Evolutionary conservation across 805 yeast genomes (phyloP).

Genomic region (Lachancea thermotolerans): DNA sequence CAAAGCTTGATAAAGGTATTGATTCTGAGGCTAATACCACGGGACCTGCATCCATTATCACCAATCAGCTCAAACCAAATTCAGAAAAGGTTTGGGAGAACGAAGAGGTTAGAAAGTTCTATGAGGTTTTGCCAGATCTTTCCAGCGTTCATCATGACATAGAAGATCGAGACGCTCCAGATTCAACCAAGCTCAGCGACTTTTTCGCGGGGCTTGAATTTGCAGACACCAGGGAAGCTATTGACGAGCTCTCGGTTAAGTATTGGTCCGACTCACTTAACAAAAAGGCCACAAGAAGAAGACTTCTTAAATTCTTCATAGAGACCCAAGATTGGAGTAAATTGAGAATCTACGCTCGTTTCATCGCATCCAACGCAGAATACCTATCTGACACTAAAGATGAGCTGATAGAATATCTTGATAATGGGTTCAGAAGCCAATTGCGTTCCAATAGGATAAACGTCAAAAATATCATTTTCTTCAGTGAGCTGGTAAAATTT

Average conservation of each 20-base stretch:
- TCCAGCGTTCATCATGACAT: constrained; percentile 15
- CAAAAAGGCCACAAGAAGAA: constrained; percentile 65
- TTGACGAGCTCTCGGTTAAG: constrained; percentile 41
- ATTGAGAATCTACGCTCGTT: constrained; percentile 52
- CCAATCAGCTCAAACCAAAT: constrained; percentile 17
- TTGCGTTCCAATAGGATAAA: constrained; percentile 47
- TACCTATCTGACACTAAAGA: constrained; percentile 44
- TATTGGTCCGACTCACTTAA: constrained; percentile 48
- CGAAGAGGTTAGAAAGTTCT: constrained; percentile 58
- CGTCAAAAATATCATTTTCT: constrained; percentile 53
- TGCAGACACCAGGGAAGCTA: constrained; percentile 40
- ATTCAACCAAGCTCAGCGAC: constrained; percentile 32
- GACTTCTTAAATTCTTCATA: constrained; percentile 50
- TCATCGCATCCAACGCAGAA: constrained; percentile 53
- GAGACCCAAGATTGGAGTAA: constrained; percentile 42
- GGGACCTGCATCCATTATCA: constrained; percentile 18
- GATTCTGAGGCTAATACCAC: constrained; percentile 24
- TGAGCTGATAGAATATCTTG: constrained; percentile 49
- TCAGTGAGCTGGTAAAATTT: constrained; percentile 72
- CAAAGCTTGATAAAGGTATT: constrained; percentile 28
- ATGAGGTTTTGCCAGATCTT: constrained; percentile 46
- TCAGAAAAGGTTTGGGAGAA: constrained; percentile 50
- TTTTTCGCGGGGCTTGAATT: constrained; percentile 40
- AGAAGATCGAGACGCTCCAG: constrained; percentile 18
- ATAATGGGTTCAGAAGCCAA: constrained; percentile 54